These are phyloP conservation scores for Pleurotus salmoneostramineus DNA, from an alignment of 768 basidiomycete species.

Conservation along the genomic window DNA sequence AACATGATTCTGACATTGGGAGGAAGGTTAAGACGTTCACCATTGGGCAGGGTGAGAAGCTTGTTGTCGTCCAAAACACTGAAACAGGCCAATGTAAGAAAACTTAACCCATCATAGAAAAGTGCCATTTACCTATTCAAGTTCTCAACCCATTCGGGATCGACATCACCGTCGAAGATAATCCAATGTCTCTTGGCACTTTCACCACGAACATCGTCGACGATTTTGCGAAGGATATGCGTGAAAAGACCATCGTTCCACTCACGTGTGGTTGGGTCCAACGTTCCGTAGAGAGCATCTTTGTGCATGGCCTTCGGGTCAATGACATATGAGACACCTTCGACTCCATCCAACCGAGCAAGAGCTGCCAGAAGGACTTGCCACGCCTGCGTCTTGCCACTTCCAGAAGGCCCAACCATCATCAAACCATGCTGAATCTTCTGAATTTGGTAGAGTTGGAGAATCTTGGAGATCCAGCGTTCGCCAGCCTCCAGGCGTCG, in stretches of 20 bases:
- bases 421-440: slow-evolving; percentile 99
- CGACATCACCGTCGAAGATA: slow-evolving; percentile 98
- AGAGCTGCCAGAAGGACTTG: slow-evolving; percentile 87
- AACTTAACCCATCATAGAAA: slow-evolving; percentile 5
- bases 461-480: slow-evolving; percentile 90
- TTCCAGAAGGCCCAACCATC: slow-evolving; percentile 99
- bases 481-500: slow-evolving; percentile 83
- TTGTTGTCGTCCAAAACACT: slow-evolving; percentile 99
- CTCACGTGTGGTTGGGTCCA: slow-evolving; percentile 95
- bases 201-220: slow-evolving; percentile 97
- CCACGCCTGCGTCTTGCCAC: slow-evolving; percentile 97
- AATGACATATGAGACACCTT: slow-evolving; percentile 94
- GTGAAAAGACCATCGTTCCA: slow-evolving; percentile 99
- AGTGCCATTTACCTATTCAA: slow-evolving; percentile 78
- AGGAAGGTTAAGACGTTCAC: slow-evolving; percentile 95
- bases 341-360: slow-evolving; percentile 85
- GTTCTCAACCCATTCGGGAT: slow-evolving; percentile 99
- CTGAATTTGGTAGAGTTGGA: slow-evolving; percentile 98
- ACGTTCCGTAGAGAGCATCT: slow-evolving; percentile 94
- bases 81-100: slow-evolving; percentile 10
- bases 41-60: slow-evolving; percentile 92
- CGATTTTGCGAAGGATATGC: slow-evolving; percentile 94
- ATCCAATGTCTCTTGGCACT: slow-evolving; percentile 98
- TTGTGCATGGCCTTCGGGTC: slow-evolving; percentile 99
- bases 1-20: slow-evolving; percentile 99